Evolutionary conservation across 441 rosid species (phyloP), one percentile per base, ranked within the genome.

Genomic region (Theobroma grandiflorum): DNA sequence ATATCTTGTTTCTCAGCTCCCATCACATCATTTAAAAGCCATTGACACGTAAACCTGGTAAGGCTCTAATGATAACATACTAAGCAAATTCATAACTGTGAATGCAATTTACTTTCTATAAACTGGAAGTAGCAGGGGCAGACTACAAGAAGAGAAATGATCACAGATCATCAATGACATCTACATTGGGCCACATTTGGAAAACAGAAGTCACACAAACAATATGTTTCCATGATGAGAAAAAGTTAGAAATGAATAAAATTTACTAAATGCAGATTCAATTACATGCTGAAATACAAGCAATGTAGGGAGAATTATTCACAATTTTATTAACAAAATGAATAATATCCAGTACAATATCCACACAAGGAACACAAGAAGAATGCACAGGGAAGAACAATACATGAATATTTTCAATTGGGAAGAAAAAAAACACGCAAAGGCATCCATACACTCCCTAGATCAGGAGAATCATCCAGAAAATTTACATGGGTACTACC

Each of bases 401-500:
- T 33, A 15, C n/a, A 67, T 10, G 50, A 74, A 79, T 72, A 75
- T 77, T 72, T 80, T 84, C 82, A 82, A 64, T 72, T 81, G 66
- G 63, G 4, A 38, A 71, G 69, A 83, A 52, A 69, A 76, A 62
- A 68, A 63, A 69, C 35, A 53, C 8, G 43, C 14, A 15, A 57
- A 57, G 50, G 65, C 76, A 81, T 72, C 70, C 26, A 65, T 63
- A 67, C 80, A 75, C 82, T 81, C 38, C 72, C 80, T 69, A 40
- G 55, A 64, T 55, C 45, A 49, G 33, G 75, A 78, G 35, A 57
- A 75, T 35, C 22, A 43, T 64, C n/a, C 74, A 63, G 82, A 68
- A 42, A 64, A 37, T 71, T 49, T 81, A 79, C 82, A 33, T 33
- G 33, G 11, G 47, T 58, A 81, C 82, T 86, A 90, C 90, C 87